phyloP scores from a whole-genome alignment of 768 basidiomycete species.

The Serendipita sp. region DNA sequence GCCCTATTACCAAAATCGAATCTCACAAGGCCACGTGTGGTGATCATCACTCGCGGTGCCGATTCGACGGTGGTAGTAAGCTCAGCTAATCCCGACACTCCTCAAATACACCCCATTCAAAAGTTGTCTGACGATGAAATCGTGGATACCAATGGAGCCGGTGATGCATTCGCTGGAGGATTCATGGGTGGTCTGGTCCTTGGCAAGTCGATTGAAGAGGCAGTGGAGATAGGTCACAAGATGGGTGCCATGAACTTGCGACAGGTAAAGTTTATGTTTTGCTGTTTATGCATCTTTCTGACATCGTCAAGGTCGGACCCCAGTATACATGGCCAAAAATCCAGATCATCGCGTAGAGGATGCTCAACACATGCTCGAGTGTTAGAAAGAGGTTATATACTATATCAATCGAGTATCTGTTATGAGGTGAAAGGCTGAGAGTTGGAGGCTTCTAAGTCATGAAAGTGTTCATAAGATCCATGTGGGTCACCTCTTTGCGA shows the following conservation, averaged over 20 bases:
- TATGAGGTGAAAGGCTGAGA: too few relatives aligned
- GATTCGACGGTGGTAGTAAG: slow-evolving; percentile 62
- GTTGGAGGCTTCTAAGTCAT: too few relatives aligned
- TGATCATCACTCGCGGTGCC: slow-evolving; percentile 84
- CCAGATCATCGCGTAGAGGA: not conserved
- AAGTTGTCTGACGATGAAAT: slow-evolving; percentile 47
- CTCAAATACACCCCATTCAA: slow-evolving; percentile 42
- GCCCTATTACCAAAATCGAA: slow-evolving; percentile 66
- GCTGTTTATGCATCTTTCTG: not conserved
- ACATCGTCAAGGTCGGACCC: slow-evolving; percentile 32
- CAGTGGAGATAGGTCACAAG: slow-evolving; percentile 73
- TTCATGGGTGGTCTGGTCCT: slow-evolving; percentile 74
- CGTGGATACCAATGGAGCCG: slow-evolving; percentile 96
- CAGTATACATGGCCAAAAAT: slow-evolving; percentile 44
- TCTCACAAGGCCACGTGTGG: slow-evolving; percentile 55
- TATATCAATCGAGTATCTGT: too few relatives aligned
- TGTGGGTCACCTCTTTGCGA: too few relatives aligned
- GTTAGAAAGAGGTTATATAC: too few relatives aligned
- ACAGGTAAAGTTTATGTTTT: slow-evolving; percentile 27
- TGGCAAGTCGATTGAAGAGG: slow-evolving; percentile 63
- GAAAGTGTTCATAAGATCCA: too few relatives aligned
- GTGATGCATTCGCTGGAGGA: slow-evolving; percentile 88
- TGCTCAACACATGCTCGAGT: not conserved
- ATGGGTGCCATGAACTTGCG: slow-evolving; percentile 74
- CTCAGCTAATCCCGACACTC: slow-evolving; percentile 35